Evolutionary conservation across 1,139 yeast species (phyloP).

Genomic region (Blastobotrys raffinosifermentans): DNA sequence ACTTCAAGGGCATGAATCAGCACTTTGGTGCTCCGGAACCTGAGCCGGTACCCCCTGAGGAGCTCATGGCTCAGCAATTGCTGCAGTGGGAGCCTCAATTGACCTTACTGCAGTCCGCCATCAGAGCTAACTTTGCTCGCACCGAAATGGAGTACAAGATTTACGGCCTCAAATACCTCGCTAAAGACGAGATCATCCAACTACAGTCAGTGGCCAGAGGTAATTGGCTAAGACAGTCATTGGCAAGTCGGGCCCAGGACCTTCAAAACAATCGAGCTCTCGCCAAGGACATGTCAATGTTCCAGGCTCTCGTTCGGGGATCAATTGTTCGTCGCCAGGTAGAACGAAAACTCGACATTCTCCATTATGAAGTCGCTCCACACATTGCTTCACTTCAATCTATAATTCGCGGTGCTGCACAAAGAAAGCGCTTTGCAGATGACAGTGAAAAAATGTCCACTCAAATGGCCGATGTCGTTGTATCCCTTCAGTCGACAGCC

Average conservation of each 20-base stretch:
- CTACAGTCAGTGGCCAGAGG: slow-evolving; percentile 30
- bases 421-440: not conserved
- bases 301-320: slow-evolving; percentile 19
- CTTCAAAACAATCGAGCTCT: not conserved
- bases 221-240: slow-evolving; percentile 4
- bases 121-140: slow-evolving; percentile 25
- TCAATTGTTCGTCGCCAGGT: slow-evolving; percentile 14
- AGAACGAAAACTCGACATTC: slow-evolving; percentile 13
- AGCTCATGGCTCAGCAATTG: slow-evolving; percentile 30
- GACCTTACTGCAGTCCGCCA: slow-evolving; percentile 34
- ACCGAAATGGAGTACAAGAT: too few relatives aligned
- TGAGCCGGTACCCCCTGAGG: slow-evolving; percentile 26
- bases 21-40: slow-evolving; percentile 29
- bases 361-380: slow-evolving; percentile 15
- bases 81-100: slow-evolving; percentile 24
- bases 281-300: not conserved
- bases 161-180: slow-evolving; percentile 17
- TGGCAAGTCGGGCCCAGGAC: not conserved
- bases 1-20: slow-evolving; percentile 36
- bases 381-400: slow-evolving; percentile 17
- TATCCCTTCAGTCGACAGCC: slow-evolving; percentile 11
- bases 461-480: slow-evolving; percentile 4
- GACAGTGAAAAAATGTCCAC: not conserved
- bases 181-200: slow-evolving; percentile 9
- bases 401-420: slow-evolving; percentile 10